Conservation (phyloP, 768 basidiomycete species). For the Russula ochroleuca region DNA sequence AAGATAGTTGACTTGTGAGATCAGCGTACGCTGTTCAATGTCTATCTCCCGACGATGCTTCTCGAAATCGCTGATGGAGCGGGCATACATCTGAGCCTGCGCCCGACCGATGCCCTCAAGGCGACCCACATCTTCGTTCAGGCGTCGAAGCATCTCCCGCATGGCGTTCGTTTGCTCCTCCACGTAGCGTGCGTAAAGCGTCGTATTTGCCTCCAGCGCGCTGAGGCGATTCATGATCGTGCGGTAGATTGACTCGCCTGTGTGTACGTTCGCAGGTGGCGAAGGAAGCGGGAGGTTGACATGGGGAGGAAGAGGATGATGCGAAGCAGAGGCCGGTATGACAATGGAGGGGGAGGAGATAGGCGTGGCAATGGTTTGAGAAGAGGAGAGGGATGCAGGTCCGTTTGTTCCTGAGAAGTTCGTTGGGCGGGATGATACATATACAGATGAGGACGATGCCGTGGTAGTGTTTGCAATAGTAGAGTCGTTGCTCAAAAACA, state of each 20-base stretch:
- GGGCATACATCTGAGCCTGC: slow-evolving; percentile 63
- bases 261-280: slow-evolving; percentile 28
- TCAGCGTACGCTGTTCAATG: slow-evolving; percentile 62
- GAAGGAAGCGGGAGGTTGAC: slow-evolving; percentile 22
- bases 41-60: slow-evolving; percentile 62
- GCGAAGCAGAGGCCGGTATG: slow-evolving; percentile 9
- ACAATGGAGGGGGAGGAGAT: slow-evolving; percentile 23
- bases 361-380: neutral
- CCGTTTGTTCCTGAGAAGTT: neutral
- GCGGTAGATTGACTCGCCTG: slow-evolving; percentile 86
- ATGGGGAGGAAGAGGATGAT: neutral
- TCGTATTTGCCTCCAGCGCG: slow-evolving; percentile 81
- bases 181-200: slow-evolving; percentile 77
- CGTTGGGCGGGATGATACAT: slow-evolving; percentile 3
- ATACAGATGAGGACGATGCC: slow-evolving; percentile 20
- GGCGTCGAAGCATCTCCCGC: slow-evolving; percentile 63
- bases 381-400: slow-evolving; percentile 10
- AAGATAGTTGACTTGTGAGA: slow-evolving; percentile 67
- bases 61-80: slow-evolving; percentile 64
- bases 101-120: slow-evolving; percentile 69
- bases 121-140: slow-evolving; percentile 76
- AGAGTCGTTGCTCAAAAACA: slow-evolving; percentile 9
- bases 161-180: slow-evolving; percentile 83
- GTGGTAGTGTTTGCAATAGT: neutral
- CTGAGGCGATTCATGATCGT: slow-evolving; percentile 92